phyloP scores from a whole-genome alignment of 805 yeast species.

The Schwanniomyces polymorphus region DNA sequence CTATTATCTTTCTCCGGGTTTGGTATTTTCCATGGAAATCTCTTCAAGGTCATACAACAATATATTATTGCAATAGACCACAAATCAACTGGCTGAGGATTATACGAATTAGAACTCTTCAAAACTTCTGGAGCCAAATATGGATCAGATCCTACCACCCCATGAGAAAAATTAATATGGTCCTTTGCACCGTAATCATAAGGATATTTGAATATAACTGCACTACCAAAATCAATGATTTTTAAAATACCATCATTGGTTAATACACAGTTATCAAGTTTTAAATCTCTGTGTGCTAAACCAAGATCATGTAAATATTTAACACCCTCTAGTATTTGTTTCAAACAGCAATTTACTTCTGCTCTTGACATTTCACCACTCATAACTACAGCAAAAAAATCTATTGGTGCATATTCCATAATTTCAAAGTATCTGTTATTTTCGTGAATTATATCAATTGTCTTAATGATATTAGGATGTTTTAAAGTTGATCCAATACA shows the following conservation, averaged over 20 bases:
- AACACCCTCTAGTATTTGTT: slow-evolving; percentile 80
- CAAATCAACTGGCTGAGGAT: slow-evolving; percentile 90
- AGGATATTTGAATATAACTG: slow-evolving; percentile 89
- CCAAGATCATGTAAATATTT: slow-evolving; percentile 82
- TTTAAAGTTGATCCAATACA: slow-evolving; percentile 89
- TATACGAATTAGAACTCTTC: slow-evolving; percentile 57
- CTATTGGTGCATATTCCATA: slow-evolving; percentile 93
- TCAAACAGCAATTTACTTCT: slow-evolving; percentile 87
- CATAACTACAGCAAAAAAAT: slow-evolving; percentile 92
- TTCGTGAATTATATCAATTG: slow-evolving; percentile 89
- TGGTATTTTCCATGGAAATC: slow-evolving; percentile 95
- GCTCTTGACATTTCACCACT: slow-evolving; percentile 78
- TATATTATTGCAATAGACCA: slow-evolving; percentile 92
- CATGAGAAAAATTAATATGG: slow-evolving; percentile 71
- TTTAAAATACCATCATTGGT: slow-evolving; percentile 81
- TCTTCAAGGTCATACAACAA: slow-evolving; percentile 88
- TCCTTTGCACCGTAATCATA: slow-evolving; percentile 54
- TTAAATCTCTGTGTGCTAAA: slow-evolving; percentile 86
- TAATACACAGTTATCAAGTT: slow-evolving; percentile 90
- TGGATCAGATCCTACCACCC: slow-evolving; percentile 85
- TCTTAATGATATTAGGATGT: slow-evolving; percentile 87
- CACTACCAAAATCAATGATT: slow-evolving; percentile 90
- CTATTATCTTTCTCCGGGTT: slow-evolving; percentile 71
- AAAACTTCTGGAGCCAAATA: slow-evolving; percentile 91
- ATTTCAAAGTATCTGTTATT: slow-evolving; percentile 84